These are phyloP conservation scores for Blakeslea trispora DNA, from an alignment of 371 early-diverging fungal species.

Conservation along the genomic window DNA sequence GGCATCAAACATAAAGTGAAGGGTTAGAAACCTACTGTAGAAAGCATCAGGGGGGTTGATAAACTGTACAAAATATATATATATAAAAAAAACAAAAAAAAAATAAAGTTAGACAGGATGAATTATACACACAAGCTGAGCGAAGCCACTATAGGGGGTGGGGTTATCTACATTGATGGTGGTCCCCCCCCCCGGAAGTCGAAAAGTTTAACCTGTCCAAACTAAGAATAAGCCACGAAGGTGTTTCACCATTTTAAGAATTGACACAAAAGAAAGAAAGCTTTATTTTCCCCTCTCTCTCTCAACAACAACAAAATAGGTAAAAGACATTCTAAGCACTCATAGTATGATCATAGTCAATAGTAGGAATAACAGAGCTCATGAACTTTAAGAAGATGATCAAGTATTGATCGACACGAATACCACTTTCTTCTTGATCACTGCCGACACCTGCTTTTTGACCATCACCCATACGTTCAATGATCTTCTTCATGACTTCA, in stretches of 20 bases:
- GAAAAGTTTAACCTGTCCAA: too few species aligned
- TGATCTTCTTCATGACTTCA: conserved; percentile 95
- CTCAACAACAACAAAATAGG: too few species aligned
- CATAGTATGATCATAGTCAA: conserved; percentile 96
- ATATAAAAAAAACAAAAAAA: neutral
- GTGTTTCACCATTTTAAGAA: too few species aligned
- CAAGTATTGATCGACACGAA: conserved; percentile 95
- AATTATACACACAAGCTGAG: too few species aligned
- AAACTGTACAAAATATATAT: neutral
- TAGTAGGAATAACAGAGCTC: conserved; percentile 94
- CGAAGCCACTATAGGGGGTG: neutral
- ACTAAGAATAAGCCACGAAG: too few species aligned
- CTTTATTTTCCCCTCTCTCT: too few species aligned
- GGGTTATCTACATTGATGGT: too few species aligned
- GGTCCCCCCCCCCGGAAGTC: too few species aligned
- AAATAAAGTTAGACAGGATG: neutral
- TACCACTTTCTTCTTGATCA: conserved; percentile 34
- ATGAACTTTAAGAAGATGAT: conserved; percentile 96
- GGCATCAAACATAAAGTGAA: too few species aligned
- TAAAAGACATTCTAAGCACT: conserved; percentile 32
- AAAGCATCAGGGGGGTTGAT: conserved; percentile 12
- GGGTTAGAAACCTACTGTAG: conserved; percentile 19
- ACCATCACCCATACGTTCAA: conserved; percentile 77
- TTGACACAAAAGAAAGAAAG: too few species aligned
- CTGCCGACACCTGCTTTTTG: conserved; percentile 24